Percentiles rank a stretch among this genome's conserved stretches.
Conservation (phyloP, 768 basidiomycete species). For the Paxillus rubicundulus region DNA sequence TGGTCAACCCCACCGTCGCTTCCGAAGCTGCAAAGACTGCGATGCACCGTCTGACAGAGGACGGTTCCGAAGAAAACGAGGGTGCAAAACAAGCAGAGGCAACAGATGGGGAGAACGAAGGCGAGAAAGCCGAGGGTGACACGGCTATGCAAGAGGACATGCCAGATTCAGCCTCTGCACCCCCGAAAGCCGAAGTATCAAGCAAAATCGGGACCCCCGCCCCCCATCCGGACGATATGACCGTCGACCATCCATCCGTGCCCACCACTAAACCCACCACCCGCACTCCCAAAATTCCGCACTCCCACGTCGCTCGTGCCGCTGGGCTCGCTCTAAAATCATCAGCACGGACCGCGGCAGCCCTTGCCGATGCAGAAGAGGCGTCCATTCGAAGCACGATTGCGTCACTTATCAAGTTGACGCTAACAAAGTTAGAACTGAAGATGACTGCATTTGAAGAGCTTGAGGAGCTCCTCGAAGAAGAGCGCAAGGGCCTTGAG, state of each 20-base stretch:
- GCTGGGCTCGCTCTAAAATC: conserved; percentile 86
- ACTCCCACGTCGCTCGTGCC: conserved; percentile 76
- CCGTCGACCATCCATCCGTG: conserved; percentile 41
- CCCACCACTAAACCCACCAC: conserved; percentile 34
- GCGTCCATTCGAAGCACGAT: conserved; percentile 74
- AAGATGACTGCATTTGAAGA: conserved; percentile 96
- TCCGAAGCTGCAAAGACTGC: conserved; percentile 93
- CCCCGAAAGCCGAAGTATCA: conserved; percentile 13
- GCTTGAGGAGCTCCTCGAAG: conserved; percentile 87
- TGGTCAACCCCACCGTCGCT: conserved; percentile 86
- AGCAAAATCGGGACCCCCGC: conserved; percentile 14
- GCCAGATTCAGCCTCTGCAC: conserved; percentile 5
- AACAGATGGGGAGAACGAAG: conserved; percentile 35
- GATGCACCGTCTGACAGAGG: conserved; percentile 74
- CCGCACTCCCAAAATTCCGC: conserved; percentile 45
- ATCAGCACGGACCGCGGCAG: conserved; percentile 79
- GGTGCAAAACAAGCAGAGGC: conserved; percentile 21
- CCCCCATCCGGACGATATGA: conserved; percentile 40
- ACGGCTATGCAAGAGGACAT: conserved; percentile 33
- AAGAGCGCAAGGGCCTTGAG: conserved; percentile 85
- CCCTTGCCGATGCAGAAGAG: conserved; percentile 83
- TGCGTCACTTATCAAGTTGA: conserved; percentile 81
- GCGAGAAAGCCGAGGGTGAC: conserved; percentile 44
- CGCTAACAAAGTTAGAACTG: conserved; percentile 83
- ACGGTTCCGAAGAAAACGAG: conserved; percentile 40